These are phyloP conservation scores for Ceratobasidium theobromae DNA, from an alignment of 1,284 basidiomycete species.

Conservation along the genomic window DNA sequence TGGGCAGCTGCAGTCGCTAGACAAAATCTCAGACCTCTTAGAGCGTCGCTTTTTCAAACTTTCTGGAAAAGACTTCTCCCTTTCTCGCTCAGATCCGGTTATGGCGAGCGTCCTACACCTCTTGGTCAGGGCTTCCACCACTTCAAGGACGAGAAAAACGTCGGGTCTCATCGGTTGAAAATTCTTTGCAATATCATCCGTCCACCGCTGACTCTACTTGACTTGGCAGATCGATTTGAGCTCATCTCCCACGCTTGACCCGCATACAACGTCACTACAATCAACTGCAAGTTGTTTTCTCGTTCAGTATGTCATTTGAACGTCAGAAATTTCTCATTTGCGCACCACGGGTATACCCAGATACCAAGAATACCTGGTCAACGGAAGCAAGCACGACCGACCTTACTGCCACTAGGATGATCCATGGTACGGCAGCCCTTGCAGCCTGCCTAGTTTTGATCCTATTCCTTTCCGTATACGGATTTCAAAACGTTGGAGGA, in stretches of 20 bases:
- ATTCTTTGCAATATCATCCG: background rate
- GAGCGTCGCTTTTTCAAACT: background rate
- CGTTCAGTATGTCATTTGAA: background rate
- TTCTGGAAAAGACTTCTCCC: background rate
- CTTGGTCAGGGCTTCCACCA: background rate
- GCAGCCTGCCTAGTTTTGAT: too few species aligned
- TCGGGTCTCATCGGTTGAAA: background rate
- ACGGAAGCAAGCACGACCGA: too few species aligned
- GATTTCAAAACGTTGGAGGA: too few species aligned
- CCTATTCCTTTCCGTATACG: too few species aligned
- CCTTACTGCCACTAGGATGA: too few species aligned
- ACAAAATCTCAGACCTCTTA: background rate
- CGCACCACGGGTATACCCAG: too few species aligned
- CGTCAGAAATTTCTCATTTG: too few species aligned
- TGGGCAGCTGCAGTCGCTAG: background rate
- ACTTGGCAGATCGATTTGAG: background rate
- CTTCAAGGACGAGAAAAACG: background rate
- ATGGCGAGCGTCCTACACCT: background rate
- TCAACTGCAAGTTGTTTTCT: background rate
- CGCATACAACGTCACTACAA: background rate
- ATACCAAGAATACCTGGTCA: too few species aligned
- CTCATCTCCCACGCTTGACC: background rate
- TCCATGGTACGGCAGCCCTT: too few species aligned
- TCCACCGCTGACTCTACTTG: background rate
- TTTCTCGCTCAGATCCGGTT: background rate